A percentile compares a stretch with the other conserved stretches of the same genome.
phyloP scores from a whole-genome alignment of 176 grass and related monocot genomes.

The Rhynchospora tenuis region DNA sequence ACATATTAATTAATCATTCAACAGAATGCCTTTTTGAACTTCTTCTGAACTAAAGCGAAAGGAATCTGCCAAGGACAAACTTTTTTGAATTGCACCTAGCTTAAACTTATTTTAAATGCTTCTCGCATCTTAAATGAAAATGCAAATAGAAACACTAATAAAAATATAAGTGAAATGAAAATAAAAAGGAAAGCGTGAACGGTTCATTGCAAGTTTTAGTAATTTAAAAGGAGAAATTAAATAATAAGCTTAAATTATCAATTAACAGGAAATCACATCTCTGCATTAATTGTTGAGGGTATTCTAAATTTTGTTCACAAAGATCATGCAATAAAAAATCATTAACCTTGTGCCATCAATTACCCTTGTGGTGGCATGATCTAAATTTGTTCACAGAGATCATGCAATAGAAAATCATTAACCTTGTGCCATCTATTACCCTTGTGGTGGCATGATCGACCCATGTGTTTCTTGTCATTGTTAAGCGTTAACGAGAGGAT shows the following conservation, averaged over 20 bases:
- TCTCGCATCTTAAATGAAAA: background rate
- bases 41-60: background rate
- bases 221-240: background rate
- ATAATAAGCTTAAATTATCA: too few relatives aligned
- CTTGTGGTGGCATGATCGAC: slow-evolving; percentile 16
- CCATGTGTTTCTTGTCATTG: background rate
- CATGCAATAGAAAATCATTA: slow-evolving; percentile 23
- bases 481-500: slow-evolving; percentile 17
- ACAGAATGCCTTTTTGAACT: background rate
- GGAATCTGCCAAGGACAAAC: background rate
- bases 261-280: background rate
- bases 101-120: background rate
- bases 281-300: background rate
- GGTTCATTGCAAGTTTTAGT: background rate
- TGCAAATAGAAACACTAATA: too few relatives aligned
- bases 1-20: too few relatives aligned
- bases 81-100: background rate
- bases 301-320: background rate
- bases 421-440: background rate
- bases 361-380: slow-evolving; percentile 10
- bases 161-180: background rate
- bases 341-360: slow-evolving; percentile 4
- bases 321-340: slow-evolving; percentile 17
- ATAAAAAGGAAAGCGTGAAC: background rate
- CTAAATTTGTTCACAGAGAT: background rate